These are phyloP conservation scores for Brettanomyces bruxellensis DNA, from an alignment of 805 yeast genomes.

Conservation along the genomic window DNA sequence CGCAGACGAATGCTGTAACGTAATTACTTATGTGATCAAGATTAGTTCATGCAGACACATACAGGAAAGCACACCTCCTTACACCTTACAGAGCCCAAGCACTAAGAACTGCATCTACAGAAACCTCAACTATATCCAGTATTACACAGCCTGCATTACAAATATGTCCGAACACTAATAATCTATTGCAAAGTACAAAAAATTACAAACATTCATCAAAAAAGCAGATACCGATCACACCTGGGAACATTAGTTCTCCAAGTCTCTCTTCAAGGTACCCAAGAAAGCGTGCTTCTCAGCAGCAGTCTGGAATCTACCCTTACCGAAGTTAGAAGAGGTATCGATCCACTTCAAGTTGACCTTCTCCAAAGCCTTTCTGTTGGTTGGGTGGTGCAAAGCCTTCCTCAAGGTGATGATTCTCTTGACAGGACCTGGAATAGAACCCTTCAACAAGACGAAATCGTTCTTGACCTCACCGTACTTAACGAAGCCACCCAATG, in stretches of 20 bases:
- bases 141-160: no score
- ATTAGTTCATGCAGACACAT: no score
- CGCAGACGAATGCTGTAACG: no score
- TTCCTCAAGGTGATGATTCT: conserved; percentile 98
- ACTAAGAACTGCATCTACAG: no score
- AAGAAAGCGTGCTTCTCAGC: conserved; percentile 99
- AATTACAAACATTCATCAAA: no score
- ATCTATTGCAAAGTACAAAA: no score
- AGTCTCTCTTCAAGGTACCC: conserved; percentile 99
- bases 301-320: conserved; percentile 99
- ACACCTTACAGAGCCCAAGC: no score
- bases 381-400: conserved; percentile 94
- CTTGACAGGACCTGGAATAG: conserved; percentile 99
- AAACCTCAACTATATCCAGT: no score
- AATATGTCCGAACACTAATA: no score
- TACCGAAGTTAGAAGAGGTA: conserved; percentile 99
- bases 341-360: conserved; percentile 99
- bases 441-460: conserved; percentile 95
- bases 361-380: conserved; percentile 95
- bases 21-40: no score
- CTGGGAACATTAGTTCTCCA: conserved; percentile 29
- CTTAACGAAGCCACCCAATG: conserved; percentile 99
- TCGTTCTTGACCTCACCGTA: conserved; percentile 98
- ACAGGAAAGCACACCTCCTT: no score
- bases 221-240: no score